Conservation (phyloP, 2,329 filamentous ascomycete species). For the Sporothrix curviconia region DNA sequence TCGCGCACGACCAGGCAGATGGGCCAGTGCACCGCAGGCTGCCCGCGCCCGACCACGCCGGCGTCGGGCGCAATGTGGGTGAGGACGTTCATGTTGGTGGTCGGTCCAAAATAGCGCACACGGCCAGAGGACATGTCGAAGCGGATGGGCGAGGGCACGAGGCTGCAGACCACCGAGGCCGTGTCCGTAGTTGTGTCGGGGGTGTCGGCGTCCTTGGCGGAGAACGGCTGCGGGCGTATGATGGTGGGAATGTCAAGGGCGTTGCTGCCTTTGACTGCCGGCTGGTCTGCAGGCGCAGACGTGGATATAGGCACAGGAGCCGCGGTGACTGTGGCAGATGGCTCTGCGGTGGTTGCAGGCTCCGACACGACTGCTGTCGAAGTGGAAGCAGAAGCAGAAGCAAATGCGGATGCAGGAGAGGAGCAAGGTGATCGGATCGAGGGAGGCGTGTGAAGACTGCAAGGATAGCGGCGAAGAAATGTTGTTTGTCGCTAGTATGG, state of each 20-base stretch:
- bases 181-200: not conserved
- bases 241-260: not conserved
- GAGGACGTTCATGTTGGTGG: constrained; percentile 1
- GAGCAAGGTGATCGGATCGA: not conserved
- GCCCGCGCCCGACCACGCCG: not conserved
- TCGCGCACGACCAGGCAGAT: constrained; percentile 8
- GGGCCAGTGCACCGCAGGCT: not conserved
- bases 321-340: not conserved
- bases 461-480: not conserved
- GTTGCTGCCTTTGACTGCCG: too few relatives aligned
- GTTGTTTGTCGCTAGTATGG: not conserved
- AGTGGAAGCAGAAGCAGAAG: not conserved
- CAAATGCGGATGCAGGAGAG: not conserved
- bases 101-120: constrained; percentile 8
- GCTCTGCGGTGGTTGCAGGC: not conserved
- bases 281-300: not conserved
- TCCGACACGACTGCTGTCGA: not conserved
- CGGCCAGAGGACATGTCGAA: constrained; percentile 10
- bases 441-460: not conserved
- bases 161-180: not conserved
- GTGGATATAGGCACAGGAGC: not conserved
- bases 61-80: not conserved
- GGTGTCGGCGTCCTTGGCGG: not conserved
- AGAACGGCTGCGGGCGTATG: not conserved
- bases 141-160: constrained; percentile 3